phyloP scores from a whole-genome alignment of 345 rosid species.

The Camelina sativa region DNA sequence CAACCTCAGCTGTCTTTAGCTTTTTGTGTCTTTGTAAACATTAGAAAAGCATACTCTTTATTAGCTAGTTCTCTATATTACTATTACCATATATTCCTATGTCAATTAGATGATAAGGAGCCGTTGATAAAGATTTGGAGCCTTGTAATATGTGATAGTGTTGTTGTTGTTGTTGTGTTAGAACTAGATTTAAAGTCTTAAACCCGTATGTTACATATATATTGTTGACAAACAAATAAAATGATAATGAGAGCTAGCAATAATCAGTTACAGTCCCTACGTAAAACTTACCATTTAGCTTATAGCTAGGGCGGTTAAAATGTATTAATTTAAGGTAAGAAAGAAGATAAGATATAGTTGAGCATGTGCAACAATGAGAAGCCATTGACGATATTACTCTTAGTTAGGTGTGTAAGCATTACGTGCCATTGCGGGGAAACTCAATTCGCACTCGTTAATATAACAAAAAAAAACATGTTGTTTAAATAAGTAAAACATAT shows the following conservation, averaged over 20 bases:
- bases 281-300: neutral
- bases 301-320: neutral
- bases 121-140: neutral
- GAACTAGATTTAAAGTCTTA: too few species aligned
- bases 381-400: neutral
- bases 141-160: neutral
- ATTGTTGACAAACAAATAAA: neutral
- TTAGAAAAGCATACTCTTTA: neutral
- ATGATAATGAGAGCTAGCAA: neutral
- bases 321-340: neutral
- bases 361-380: neutral
- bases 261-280: neutral
- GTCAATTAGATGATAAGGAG: neutral
- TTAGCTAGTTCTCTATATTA: neutral
- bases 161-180: neutral
- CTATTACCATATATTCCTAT: neutral
- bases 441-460: neutral
- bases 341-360: neutral
- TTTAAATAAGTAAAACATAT: neutral
- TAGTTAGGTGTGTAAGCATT: neutral
- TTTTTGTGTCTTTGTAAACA: neutral
- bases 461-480: neutral
- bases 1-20: constrained; percentile 2
- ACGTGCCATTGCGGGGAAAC: neutral
- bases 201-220: neutral